Evolutionary conservation across 371 early-diverging fungal genomes (phyloP), one percentile per base, ranked within the genome.

Genomic region (Circinella umbellata): DNA sequence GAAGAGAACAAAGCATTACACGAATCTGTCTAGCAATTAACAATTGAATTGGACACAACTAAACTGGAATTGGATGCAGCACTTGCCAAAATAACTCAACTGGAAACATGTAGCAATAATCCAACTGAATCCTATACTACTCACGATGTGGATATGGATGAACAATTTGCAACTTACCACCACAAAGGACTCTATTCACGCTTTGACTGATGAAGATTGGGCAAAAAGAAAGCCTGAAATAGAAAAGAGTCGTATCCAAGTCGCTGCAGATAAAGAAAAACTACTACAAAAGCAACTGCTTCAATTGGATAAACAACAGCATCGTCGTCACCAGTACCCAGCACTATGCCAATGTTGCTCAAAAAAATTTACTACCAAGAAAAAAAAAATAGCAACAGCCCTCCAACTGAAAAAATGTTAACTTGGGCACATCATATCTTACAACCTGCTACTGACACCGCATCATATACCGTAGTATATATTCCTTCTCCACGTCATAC

Each of bases 401-500:
- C 34, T 15, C 63, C 63, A 63, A 7, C 47, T 4, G 48, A 46
- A 47, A 39, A 27, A 5, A 42, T 38, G 42, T 4, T 37, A 4
- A 14, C 9, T 2, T 63, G 63, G 63, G 63, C 48, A 5, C 36
- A 13, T 7, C 48, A 34, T 49, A 15, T 27, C 34, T 63, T 63
- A 27, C 48, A 20, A 63, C 39, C 4, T 7, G 34, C 27, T 9
- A 34, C 46, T 34, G 76, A 72, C 15, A 27, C 42, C 20, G 20
- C 48, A 9, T 51, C 20, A 42, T 69, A 63, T 36, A 36, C 54
- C 0, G 18, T 69, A 9, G 27, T 69, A n/a, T 49, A 69, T 49
- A 34, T 64, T 17, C 20, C 60, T 4, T 59, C 37, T 9, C 61
- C 42, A 9, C 55, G 51, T 14, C 65, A 49, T 36, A 37, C 54